Percentiles rank a stretch among this genome's conserved stretches.
Conservation (phyloP, 441 rosid species). For the Aquilaria agallochum region DNA sequence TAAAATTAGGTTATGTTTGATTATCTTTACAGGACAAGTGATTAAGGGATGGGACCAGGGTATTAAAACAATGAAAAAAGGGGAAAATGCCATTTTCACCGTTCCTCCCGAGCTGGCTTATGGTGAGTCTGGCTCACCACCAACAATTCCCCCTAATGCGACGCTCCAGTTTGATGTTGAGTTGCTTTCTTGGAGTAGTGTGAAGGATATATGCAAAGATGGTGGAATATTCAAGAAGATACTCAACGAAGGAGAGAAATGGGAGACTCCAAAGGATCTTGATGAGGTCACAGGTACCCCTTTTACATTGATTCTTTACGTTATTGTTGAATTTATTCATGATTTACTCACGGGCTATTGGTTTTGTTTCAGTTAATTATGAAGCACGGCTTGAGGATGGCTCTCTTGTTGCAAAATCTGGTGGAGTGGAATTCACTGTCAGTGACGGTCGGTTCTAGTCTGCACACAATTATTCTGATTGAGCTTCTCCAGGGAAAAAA, state of each 20-base stretch:
- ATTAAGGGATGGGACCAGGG: slow-evolving; percentile 97
- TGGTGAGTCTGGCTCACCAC: slow-evolving; percentile 83
- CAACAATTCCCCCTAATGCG: slow-evolving; percentile 76
- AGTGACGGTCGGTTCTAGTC: slow-evolving; percentile 35
- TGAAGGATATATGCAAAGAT: slow-evolving; percentile 88
- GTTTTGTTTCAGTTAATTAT: slow-evolving; percentile 54
- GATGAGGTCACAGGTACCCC: slow-evolving; percentile 78
- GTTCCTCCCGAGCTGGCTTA: slow-evolving; percentile 83
- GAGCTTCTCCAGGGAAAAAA: too few species aligned
- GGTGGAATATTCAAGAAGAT: slow-evolving; percentile 89
- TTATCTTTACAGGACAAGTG: slow-evolving; percentile 57
- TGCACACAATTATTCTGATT: too few species aligned
- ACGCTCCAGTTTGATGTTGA: slow-evolving; percentile 89
- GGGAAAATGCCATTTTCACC: slow-evolving; percentile 83
- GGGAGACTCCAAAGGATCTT: slow-evolving; percentile 82
- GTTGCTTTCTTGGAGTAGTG: slow-evolving; percentile 76
- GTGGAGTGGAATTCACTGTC: slow-evolving; percentile 75
- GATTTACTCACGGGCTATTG: neutral
- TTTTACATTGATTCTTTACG: neutral
- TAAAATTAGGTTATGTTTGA: too few species aligned
- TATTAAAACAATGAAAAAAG: slow-evolving; percentile 92
- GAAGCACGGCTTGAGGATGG: slow-evolving; percentile 79
- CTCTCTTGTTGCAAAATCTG: slow-evolving; percentile 56
- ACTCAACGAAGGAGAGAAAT: slow-evolving; percentile 62
- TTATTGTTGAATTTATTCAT: neutral